Conservation (phyloP, 176 grass and related monocot species). For the Eragrostis curvula region DNA sequence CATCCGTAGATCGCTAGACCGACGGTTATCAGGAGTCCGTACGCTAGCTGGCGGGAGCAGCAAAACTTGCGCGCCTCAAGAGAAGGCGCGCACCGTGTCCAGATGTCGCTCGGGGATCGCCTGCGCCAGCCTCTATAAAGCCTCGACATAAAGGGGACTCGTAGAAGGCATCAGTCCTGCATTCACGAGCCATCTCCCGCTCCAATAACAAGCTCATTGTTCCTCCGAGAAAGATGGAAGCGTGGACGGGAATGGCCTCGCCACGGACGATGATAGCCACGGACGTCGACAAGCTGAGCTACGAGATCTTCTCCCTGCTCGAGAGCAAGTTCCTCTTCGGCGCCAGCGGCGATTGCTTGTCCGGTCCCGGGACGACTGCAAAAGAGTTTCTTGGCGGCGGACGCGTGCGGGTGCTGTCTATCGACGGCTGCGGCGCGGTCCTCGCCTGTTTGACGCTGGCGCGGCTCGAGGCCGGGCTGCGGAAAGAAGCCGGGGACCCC, state of each 20-base stretch:
- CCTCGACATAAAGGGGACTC: background rate
- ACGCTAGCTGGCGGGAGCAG: conserved; percentile 11
- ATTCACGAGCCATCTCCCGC: background rate
- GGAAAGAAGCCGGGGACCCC: conserved; percentile 36
- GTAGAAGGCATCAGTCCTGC: conserved; percentile 22
- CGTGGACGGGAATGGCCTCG: conserved; percentile 41
- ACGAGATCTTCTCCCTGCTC: conserved; percentile 70
- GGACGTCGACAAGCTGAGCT: conserved; percentile 59
- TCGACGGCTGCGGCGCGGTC: conserved; percentile 68
- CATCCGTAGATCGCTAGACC: background rate
- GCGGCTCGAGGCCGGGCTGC: conserved; percentile 62
- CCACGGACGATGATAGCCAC: conserved; percentile 21
- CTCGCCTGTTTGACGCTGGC: conserved; percentile 61
- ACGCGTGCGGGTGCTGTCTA: conserved; percentile 62
- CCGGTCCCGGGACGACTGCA: conserved; percentile 29
- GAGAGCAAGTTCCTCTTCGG: conserved; percentile 77
- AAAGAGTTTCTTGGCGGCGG: background rate
- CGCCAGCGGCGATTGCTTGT: conserved; percentile 1
- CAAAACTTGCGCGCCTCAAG: background rate
- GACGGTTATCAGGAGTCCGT: background rate
- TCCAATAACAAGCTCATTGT: background rate
- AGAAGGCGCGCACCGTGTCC: background rate
- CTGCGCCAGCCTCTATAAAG: conserved; percentile 2
- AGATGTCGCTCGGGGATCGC: too few relatives aligned
- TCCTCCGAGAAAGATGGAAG: background rate